Evolutionary conservation across 108 stramenopile genomes (phyloP).

Genomic region (Skeletonema tropicum): DNA sequence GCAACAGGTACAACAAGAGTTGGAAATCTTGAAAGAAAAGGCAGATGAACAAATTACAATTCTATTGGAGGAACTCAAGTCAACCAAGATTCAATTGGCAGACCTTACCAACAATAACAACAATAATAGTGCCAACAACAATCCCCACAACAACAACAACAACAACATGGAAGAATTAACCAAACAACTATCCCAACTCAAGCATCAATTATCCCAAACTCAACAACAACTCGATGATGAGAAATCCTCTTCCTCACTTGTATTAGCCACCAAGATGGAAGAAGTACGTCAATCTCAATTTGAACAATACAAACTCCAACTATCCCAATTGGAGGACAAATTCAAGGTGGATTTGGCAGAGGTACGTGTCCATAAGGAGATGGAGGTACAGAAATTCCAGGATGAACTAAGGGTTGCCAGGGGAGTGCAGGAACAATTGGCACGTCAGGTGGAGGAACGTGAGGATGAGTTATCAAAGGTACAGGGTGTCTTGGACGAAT

Average conservation of each 20-base stretch:
- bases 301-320: neutral
- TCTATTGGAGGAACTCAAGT: neutral
- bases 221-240: neutral
- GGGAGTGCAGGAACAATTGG: neutral
- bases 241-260: neutral
- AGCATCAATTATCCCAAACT: too few species aligned
- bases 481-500: neutral
- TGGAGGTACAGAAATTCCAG: neutral
- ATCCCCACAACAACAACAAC: too few species aligned
- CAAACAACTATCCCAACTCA: neutral
- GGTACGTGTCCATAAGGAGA: neutral
- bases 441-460: neutral
- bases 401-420: neutral
- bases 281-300: neutral
- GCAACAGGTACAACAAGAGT: neutral
- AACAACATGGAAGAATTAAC: neutral
- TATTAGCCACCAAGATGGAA: neutral
- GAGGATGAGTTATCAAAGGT: neutral
- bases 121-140: too few species aligned
- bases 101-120: neutral
- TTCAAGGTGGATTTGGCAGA: neutral
- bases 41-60: neutral
- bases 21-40: neutral
- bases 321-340: neutral
- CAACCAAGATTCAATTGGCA: neutral